These are phyloP conservation scores for Mycena galopus DNA, from an alignment of 768 basidiomycete species.

Conservation along the genomic window DNA sequence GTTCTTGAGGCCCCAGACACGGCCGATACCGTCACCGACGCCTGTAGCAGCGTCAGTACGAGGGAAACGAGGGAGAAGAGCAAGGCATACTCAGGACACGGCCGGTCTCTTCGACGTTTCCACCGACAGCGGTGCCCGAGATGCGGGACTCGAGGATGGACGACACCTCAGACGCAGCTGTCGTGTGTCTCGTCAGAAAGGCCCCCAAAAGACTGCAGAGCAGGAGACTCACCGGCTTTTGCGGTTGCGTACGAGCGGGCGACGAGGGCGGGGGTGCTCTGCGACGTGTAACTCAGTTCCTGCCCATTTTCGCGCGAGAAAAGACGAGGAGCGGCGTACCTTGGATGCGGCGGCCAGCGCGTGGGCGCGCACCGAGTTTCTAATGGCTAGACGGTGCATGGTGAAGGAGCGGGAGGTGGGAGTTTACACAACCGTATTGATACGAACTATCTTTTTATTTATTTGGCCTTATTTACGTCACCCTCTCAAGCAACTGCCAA, in stretches of 20 bases:
- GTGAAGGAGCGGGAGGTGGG: conserved; percentile 55
- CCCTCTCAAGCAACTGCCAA: neutral
- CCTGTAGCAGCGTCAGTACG: conserved; percentile 62
- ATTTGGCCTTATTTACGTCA: neutral
- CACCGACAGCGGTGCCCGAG: conserved; percentile 89
- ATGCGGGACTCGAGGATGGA: conserved; percentile 99
- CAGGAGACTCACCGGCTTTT: conserved; percentile 84
- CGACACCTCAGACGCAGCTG: conserved; percentile 99
- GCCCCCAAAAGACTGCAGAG: conserved; percentile 36
- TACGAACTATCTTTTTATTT: conserved; percentile 8
- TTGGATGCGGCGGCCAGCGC: conserved; percentile 76
- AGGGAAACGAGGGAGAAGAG: conserved; percentile 15
- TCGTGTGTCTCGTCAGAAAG: conserved; percentile 38
- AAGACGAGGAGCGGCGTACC: conserved; percentile 55
- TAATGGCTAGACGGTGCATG: conserved; percentile 88
- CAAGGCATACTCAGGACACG: conserved; percentile 93
- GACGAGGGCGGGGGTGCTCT: conserved; percentile 64
- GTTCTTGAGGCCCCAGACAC: conserved; percentile 99
- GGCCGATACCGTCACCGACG: conserved; percentile 99
- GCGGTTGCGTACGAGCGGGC: conserved; percentile 96
- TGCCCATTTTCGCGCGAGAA: conserved; percentile 40
- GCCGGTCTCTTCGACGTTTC: conserved; percentile 98
- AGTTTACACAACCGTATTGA: conserved; percentile 22
- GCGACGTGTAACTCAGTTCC: conserved; percentile 41
- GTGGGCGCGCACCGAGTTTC: conserved; percentile 86